A percentile compares a stretch with the other conserved stretches of the same genome.
Evolutionary conservation across 1,284 basidiomycete species (phyloP).

Genomic region (Leccinum huronense): DNA sequence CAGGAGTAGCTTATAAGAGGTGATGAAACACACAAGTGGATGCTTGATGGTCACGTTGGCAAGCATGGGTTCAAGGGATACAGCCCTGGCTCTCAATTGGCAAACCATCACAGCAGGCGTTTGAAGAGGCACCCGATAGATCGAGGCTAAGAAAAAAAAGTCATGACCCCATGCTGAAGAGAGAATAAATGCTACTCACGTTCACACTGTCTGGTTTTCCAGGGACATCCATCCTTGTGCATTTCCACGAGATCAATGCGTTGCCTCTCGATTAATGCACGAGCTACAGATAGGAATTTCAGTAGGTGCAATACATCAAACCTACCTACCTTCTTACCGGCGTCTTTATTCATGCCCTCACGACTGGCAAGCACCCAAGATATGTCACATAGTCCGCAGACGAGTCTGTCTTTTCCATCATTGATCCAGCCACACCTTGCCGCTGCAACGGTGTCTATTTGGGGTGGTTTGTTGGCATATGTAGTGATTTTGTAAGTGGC

Average conservation of each 20-base stretch:
- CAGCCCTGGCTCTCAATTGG: constrained; percentile 57
- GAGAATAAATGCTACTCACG: constrained; percentile 40
- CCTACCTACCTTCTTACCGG: constrained; percentile 55
- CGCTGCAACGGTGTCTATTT: constrained; percentile 73
- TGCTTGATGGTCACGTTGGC: constrained; percentile 61
- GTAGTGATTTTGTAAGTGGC: constrained; percentile 74
- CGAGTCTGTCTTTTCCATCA: constrained; percentile 70
- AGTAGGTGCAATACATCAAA: constrained; percentile 23
- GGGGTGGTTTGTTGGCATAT: constrained; percentile 70
- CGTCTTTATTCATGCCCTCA: constrained; percentile 67
- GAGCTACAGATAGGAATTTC: constrained; percentile 43
- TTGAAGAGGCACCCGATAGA: constrained; percentile 72
- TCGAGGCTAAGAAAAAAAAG: constrained; percentile 47
- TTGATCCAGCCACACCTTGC: constrained; percentile 78
- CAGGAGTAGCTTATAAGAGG: background rate
- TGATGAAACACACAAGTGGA: constrained; percentile 54
- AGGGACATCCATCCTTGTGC: constrained; percentile 79
- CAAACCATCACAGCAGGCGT: constrained; percentile 59
- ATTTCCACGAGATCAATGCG: constrained; percentile 56
- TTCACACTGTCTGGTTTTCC: constrained; percentile 76
- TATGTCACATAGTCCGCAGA: constrained; percentile 65
- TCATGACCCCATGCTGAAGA: constrained; percentile 7
- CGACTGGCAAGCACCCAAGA: constrained; percentile 70
- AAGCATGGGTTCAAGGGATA: constrained; percentile 51
- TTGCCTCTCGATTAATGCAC: constrained; percentile 70